These are phyloP conservation scores for Akanthomyces uredinophilus DNA, from an alignment of 2,329 filamentous ascomycete genomes.

Conservation along the genomic window DNA sequence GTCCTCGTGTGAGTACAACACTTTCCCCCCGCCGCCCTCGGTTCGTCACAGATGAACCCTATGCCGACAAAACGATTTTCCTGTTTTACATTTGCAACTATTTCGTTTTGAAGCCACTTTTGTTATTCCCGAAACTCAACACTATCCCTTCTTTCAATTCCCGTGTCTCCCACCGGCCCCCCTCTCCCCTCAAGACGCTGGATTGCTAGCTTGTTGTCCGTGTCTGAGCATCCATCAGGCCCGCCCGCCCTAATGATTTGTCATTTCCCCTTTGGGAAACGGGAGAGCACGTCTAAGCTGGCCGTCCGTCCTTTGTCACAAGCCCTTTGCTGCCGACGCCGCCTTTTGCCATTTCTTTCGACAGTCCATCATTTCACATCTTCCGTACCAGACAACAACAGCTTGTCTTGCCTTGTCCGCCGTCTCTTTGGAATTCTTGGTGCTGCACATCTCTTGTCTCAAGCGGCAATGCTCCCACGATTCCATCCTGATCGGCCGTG, in stretches of 20 bases:
- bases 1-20: conserved; percentile 7
- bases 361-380: not conserved
- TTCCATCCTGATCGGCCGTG: not conserved
- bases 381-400: not conserved
- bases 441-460: not conserved
- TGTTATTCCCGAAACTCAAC: not conserved
- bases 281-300: not conserved
- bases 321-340: not conserved
- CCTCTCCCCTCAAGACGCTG: no score
- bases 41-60: not conserved
- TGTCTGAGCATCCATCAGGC: no score
- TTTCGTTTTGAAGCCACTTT: not conserved
- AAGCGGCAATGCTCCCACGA: not conserved
- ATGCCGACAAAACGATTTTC: not conserved
- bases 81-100: not conserved
- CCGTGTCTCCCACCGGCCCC: no score
- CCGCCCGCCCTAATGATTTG: conserved; percentile 3
- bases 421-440: not conserved
- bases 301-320: not conserved
- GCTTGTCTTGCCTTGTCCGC: no score
- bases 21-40: not conserved
- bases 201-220: no score
- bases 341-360: not conserved
- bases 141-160: no score
- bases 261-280: conserved; percentile 8